Evolutionary conservation across 441 rosid genomes (phyloP), one percentile per base, ranked within the genome.

Genomic region (Populus trichocarpa): DNA sequence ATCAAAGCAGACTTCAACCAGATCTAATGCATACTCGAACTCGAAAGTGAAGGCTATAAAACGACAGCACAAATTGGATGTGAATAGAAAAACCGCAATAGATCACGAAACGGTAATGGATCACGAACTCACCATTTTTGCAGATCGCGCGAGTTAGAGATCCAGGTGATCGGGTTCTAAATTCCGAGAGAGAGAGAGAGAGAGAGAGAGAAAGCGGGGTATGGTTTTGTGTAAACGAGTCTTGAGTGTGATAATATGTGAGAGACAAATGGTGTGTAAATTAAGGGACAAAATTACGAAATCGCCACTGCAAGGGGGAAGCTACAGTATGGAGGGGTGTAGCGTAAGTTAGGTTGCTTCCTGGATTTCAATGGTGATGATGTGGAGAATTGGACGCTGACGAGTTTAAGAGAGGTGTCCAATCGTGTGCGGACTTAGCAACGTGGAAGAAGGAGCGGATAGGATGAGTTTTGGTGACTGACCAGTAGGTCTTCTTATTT

Each of bases 81-180:
- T 23, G 9, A 40, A 74, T 33, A 71, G 2, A 23, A 10, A 63
- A 23, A 63, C 5, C 0, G 20, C 2, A 40, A 46, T 11, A 59
- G 25, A 70, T 84, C 86, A 66, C 26, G 68, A 71, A 77, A 79
- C n/a, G 75, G 38, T 42, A 38, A 23, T 18, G 70, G 87, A 83
- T 84, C 86, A 66, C 26, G 68, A 72, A 77, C 96, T 86, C 85
- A 91, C 97, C 97, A 90, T 91, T 78, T 82, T 86, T 32, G 77
- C 72, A 76, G 88, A 84, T 84, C 69, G 36, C 38, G 26, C 50
- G 25, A 71, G 77, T 68, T 78, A 36, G 30, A 82, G 86, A 86
- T 86, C 80, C 76, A 73, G 71, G 61, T n/a, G 65, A 70, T 20
- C 72, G 6, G 67, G 71, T 10, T 69, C 11, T 28, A 4, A 40